Evolutionary conservation across 129 eudicot genomes (phyloP).

Genomic region (Ambrosia trifida): DNA sequence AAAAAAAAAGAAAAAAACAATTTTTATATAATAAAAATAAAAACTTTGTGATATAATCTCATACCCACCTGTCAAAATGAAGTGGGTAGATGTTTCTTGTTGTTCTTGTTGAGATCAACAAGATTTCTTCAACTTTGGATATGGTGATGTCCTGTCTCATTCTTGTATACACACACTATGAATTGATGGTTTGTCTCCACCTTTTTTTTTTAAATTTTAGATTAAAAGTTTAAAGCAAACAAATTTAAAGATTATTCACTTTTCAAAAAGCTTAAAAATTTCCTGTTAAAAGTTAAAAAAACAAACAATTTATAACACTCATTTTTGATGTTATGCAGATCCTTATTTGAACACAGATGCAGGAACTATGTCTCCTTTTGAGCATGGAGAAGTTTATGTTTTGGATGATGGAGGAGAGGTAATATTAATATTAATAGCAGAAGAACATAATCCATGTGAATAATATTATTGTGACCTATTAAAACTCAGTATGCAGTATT

Average conservation of each 20-base stretch:
- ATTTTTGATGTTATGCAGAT: slow-evolving; percentile 50
- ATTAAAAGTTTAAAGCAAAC: slow-evolving; percentile 9
- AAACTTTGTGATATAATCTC: not conserved
- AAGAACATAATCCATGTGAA: not conserved
- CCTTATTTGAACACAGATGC: slow-evolving; percentile 98
- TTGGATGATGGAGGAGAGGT: slow-evolving; percentile 99
- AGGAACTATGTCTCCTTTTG: slow-evolving; percentile 99
- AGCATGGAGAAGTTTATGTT: slow-evolving; percentile 96
- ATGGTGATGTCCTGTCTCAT: slow-evolving; percentile 24
- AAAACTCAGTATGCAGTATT: slow-evolving; percentile 1
- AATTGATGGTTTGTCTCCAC: slow-evolving; percentile 10
- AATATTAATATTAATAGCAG: slow-evolving; percentile 3
- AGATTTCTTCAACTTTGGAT: not conserved
- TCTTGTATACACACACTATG: slow-evolving; percentile 25
- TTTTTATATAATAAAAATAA: no score
- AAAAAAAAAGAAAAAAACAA: no score
- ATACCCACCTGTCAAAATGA: not conserved
- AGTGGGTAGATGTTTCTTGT: slow-evolving; percentile 17
- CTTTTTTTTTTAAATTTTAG: slow-evolving; percentile 21
- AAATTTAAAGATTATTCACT: slow-evolving; percentile 13
- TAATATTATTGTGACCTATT: not conserved
- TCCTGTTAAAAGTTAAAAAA: not conserved
- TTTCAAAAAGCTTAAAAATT: not conserved
- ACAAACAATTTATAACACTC: not conserved
- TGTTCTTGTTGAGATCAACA: slow-evolving; percentile 33